phyloP scores from a whole-genome alignment of 345 rosid species.

The Raphanus raphanistrum region DNA sequence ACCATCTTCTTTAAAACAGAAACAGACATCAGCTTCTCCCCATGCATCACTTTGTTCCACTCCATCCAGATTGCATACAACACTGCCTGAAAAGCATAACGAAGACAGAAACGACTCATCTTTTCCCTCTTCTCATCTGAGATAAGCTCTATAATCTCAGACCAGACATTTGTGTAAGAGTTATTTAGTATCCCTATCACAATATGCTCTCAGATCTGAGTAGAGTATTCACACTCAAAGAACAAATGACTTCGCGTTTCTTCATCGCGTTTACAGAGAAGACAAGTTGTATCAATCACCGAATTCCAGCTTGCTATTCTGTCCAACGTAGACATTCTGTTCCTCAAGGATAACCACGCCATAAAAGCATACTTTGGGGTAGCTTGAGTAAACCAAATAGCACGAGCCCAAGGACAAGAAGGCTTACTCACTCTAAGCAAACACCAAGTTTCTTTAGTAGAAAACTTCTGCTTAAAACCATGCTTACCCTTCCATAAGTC shows the following conservation, averaged over 20 bases:
- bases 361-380: neutral
- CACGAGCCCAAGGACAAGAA: neutral
- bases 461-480: neutral
- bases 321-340: neutral
- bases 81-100: neutral
- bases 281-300: neutral
- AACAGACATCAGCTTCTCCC: too few species aligned
- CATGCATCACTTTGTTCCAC: too few species aligned
- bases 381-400: neutral
- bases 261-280: too few species aligned
- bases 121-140: neutral
- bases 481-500: neutral
- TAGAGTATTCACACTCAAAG: neutral
- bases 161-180: neutral
- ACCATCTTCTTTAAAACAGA: too few species aligned
- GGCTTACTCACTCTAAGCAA: neutral
- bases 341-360: neutral
- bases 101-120: neutral
- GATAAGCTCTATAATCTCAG: neutral
- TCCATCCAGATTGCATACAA: too few species aligned
- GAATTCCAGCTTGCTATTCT: neutral
- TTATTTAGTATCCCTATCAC: neutral
- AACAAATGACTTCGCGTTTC: neutral
- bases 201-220: neutral
- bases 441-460: neutral